Conservation (phyloP, 1,284 basidiomycete genomes). For the Ceratobasidium sp. region DNA sequence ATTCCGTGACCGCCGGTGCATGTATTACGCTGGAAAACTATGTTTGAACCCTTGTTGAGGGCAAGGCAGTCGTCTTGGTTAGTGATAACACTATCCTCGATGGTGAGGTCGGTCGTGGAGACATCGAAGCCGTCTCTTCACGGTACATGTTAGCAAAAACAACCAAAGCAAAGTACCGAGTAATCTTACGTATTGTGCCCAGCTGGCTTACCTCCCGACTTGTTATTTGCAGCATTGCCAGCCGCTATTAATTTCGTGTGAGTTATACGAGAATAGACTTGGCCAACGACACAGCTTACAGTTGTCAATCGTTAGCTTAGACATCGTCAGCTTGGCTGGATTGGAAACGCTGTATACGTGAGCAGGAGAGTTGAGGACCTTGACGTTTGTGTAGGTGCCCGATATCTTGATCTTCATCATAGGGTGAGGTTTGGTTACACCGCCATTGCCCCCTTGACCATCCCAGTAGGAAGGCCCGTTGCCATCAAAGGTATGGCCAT, state of each 20-base stretch:
- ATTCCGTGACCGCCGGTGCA: constrained; percentile 46
- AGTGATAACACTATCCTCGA: constrained; percentile 42
- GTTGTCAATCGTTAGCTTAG: constrained; percentile 52
- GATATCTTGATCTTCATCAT: constrained; percentile 60
- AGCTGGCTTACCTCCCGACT: constrained; percentile 54
- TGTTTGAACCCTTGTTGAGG: too few species aligned
- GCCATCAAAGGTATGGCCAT: constrained; percentile 57
- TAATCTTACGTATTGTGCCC: constrained; percentile 51
- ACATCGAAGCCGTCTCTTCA: constrained; percentile 38
- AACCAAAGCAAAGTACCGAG: too few species aligned
- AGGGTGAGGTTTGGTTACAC: constrained; percentile 56
- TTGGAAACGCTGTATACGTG: constrained; percentile 51
- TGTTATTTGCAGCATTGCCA: constrained; percentile 55
- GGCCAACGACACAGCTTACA: constrained; percentile 46
- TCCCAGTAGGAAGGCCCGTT: constrained; percentile 60
- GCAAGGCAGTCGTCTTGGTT: constrained; percentile 45
- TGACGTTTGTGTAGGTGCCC: constrained; percentile 57
- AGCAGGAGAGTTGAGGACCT: constrained; percentile 58
- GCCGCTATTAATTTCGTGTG: constrained; percentile 45
- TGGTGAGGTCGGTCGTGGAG: constrained; percentile 38
- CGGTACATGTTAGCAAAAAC: background rate
- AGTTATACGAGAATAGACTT: background rate
- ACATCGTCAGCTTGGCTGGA: constrained; percentile 48
- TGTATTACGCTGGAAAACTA: constrained; percentile 43
- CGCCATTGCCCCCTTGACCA: constrained; percentile 54